Base-by-base conservation (phyloP, 371 early-diverging fungal genomes). In the Rhizomucor pusillus region DNA sequence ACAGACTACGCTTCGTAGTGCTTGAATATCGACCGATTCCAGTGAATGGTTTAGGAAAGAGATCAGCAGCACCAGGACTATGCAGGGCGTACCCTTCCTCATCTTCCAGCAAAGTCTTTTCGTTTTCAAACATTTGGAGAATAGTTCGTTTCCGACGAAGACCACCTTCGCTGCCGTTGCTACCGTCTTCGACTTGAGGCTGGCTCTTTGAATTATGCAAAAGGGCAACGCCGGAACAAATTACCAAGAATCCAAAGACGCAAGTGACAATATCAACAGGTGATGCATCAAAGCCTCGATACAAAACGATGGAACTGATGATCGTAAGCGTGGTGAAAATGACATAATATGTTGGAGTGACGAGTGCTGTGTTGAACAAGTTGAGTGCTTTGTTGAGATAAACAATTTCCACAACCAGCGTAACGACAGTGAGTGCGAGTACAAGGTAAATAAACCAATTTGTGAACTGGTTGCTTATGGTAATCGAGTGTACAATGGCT, bases 321-420 rank as follows among this genome's bases (percentile, higher is more conserved):
- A 97, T 91, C 4, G 97, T 96, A 33, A 92, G 81, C 11, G 94
- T 90, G 13, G 97, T 97, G 69, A 97, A 97, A 43, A 91, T 80
- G 16, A 96, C 96, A 58, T 95, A 97, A 69, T 97, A 97, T 35
- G 94, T 89, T 18, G 92, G 93, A 1, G 93, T 93, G 34, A 93
- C 93, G 50, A 91, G 65, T 47, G 94, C 93, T 9, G 97, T 94
- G 54, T 90, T 90, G 69, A 95, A 97, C 36, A 91, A 59, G 59
- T 94, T 95, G 23, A 97, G 80, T 11, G 97, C 95, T 72, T 97
- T 97, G 81, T 97, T 97, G 47, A 97, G 88, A 66, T 96, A 97
- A 65, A 94, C 93, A 65, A 96, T 90, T 68, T 97, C 94, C 10
- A 89, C 79, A 19, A 92, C 54, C 23, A 94, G 85, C 23, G 93